Base-by-base conservation (phyloP, 2,329 filamentous ascomycete species). In the Myrmaecium sp. region DNA sequence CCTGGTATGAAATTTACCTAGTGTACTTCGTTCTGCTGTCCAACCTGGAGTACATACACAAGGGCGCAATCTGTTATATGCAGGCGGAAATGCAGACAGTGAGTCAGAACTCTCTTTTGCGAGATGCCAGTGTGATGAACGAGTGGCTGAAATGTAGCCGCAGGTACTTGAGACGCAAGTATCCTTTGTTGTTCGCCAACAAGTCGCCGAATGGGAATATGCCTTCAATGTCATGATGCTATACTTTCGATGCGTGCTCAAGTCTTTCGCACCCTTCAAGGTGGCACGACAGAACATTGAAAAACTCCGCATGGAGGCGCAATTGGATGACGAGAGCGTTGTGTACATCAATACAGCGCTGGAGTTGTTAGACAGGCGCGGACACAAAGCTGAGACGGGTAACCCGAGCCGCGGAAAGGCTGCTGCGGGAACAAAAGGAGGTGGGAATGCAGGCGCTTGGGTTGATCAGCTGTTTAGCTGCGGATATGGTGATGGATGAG, bases 11-110 rank as follows among this genome's bases (percentile, higher is more conserved):
- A 23, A 28, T 51, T 8, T 47, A 44, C 25, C 23, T 51, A 21
- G 39, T 44, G 5, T 43, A 49, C 9, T 49, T 47, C 30, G 40
- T 51, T 10, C 35, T 50, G n/a, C 42, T 47, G 21, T 49, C 40
- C 41, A 51, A 51, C 23, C 41, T 51, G 6, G 45, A 48, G 16
- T 51, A 49, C 31, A 47, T 51, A 12, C 39, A 45, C 25, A 35
- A 36, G 7, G 41, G 46, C 14, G 48, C 47, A 5, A 35, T 43
- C 25, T 37, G 39, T 11, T 51, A 51, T 31, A 47, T 49, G 21
- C 38, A 38, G 20, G 43, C 46, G 1, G 51, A 51, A 17, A 44
- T 41, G 23, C 41, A 43, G 14, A 51, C 47, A 3, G 47, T 50
- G 32, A 45, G 47, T 42, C 3, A 6, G 11, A n/a, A n/a, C n/a